These are phyloP conservation scores for Cryomyces antarcticus DNA, from an alignment of 495 filamentous ascomycete genomes.

Conservation along the genomic window DNA sequence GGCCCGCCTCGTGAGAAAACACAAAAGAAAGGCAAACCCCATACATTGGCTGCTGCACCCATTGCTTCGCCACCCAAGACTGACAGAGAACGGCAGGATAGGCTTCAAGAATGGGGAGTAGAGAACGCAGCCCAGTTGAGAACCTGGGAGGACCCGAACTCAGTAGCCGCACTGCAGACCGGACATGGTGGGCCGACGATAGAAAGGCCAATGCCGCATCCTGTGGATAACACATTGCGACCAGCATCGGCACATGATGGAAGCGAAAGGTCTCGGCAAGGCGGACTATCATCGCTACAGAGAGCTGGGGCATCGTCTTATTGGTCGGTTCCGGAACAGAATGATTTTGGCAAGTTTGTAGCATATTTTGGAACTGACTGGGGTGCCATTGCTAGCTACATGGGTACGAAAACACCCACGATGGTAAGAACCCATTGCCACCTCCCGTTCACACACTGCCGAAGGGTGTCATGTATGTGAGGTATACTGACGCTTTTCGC, in stretches of 20 bases:
- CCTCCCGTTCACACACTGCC: not conserved
- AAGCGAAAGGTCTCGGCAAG: not conserved
- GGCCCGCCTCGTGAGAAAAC: slow-evolving; percentile 11
- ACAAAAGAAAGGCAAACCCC: slow-evolving; percentile 12
- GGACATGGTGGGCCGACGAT: slow-evolving; percentile 1
- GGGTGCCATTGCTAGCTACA: slow-evolving; percentile 57
- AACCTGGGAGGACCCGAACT: slow-evolving; percentile 7
- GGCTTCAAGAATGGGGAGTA: not conserved
- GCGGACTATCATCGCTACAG: not conserved
- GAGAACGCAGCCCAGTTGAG: not conserved
- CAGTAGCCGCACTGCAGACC: slow-evolving; percentile 6
- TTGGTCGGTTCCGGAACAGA: slow-evolving; percentile 86
- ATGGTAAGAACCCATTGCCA: slow-evolving; percentile 42
- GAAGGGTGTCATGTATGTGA: not conserved
- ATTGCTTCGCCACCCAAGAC: slow-evolving; percentile 11
- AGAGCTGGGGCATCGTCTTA: slow-evolving; percentile 55
- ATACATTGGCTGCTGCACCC: slow-evolving; percentile 16
- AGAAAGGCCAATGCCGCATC: not conserved
- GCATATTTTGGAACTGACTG: slow-evolving; percentile 80
- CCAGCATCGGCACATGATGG: not conserved
- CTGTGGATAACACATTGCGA: slow-evolving; percentile 2
- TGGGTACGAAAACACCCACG: slow-evolving; percentile 71
- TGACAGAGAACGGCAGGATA: slow-evolving; percentile 8
- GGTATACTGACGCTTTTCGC: slow-evolving; percentile 2
- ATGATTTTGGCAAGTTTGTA: slow-evolving; percentile 59